Evolutionary conservation across 2,329 filamentous ascomycete species (phyloP), one percentile per base, ranked within the genome.

Genomic region (Fusarium nisikadoi): DNA sequence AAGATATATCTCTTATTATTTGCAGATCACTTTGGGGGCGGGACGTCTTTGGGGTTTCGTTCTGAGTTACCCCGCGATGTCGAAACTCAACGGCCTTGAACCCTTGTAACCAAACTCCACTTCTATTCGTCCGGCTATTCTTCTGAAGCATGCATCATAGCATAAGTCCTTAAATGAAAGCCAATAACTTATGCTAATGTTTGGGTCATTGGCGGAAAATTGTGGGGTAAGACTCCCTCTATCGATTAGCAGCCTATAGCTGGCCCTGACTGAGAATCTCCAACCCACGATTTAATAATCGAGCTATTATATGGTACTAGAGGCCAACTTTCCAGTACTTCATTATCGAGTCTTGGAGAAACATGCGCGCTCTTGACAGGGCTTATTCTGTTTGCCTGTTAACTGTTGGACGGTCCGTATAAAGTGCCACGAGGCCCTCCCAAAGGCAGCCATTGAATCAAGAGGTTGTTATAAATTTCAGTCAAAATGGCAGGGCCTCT

Each of bases 311-410:
- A 14, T 0, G 4, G 6, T 14, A 3, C 16, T 35, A 4, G 2
- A 11, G 14, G 3, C 12, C n/a, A 4, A 50, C 3, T 10, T 20
- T 6, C 8, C 6, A 8, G 16, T 4, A 8, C 8, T n/a, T n/a
- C n/a, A n/a, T n/a, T 19, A 13, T 13, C 8, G 10, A 13, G 3
- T 6, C 23, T 8, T 25, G 16, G 2, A 23, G 3, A 33, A 20
- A 9, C n/a, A 19, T 11, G 9, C 3, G n/a, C 16, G 11, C 2
- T 13, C 11, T 31, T 19, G 16, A 1, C 8, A 3, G 11, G 16
- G 3, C 0, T 14, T 8, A 5, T 49, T 2, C 16, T 19, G 8
- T 13, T 8, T 6, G 2, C 8, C 10, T 13, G 8, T 5, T 14
- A 9, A 19, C 11, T 12, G 23, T 0, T 5, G 5, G 16, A 23